Base-by-base conservation (phyloP, 2,329 filamentous ascomycete genomes). In the Gliomastix tumulicola region DNA sequence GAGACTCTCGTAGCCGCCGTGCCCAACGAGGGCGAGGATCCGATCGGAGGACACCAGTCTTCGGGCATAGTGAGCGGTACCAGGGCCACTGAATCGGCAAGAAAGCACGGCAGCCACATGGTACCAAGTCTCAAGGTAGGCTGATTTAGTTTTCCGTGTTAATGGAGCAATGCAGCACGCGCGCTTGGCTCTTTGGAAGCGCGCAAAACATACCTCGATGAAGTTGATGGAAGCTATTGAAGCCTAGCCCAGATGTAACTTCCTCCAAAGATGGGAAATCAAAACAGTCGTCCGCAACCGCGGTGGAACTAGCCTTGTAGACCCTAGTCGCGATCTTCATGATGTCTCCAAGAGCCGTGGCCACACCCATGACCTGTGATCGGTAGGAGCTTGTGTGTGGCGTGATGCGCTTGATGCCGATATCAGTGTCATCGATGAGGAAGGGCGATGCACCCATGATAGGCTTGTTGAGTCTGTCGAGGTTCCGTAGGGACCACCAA, bases 391-490 rank as follows among this genome's bases (percentile, higher is more conserved):
- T 30, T 4, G 25, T 10, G 2, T 21, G 27, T 1, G 34, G 19
- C 6, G 10, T 12, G 15, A 40, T 42, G 12, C 41, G 41, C 3
- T 38, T 30, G 6, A 48, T 34, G 2, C 37, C 42, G 3, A 46
- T 39, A 27, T 46, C 44, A n/a, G 44, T 39, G 20, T 48, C 45
- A 28, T 48, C 45, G 11, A 48, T 41, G 27, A 48, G 42, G 34
- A 48, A 48, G 12, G 45, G 45, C 3, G 38, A 39, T 3, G 45
- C 45, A 6, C 35, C 45, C 44, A 46, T 48, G 32, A 46, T 36
- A 4, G 45, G 45, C 32, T 48, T 48, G 31, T 48, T 48, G 12
- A 48, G 36, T 11, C 45, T 36, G 34, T 48, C 45, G 18, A 48
- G 38, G 22, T 43, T 46, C 7, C 44, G 36, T 9, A 48, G 31